Conservation (phyloP, 371 early-diverging fungal genomes). For the Mortierella sp. region DNA sequence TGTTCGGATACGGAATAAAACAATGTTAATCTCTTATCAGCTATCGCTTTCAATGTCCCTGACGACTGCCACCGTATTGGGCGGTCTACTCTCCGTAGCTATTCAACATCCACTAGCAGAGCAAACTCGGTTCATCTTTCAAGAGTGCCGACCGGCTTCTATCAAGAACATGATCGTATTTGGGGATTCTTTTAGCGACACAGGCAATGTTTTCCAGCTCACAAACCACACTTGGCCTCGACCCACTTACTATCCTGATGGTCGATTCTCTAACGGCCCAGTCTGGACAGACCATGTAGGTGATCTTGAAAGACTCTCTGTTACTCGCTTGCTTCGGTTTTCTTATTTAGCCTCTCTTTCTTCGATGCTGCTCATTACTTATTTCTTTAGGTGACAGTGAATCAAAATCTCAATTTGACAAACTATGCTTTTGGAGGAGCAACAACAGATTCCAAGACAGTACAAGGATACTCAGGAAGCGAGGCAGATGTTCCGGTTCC, state of each 20-base stretch:
- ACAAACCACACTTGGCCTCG: conserved; percentile 36
- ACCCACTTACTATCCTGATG: conserved; percentile 15
- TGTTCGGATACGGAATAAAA: no score
- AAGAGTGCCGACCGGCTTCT: conserved; percentile 10
- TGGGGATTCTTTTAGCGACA: conserved; percentile 54
- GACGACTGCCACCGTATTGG: neutral
- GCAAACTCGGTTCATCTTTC: conserved; percentile 15
- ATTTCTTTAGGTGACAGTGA: conserved; percentile 35
- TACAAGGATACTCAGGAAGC: conserved; percentile 40
- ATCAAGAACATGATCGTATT: conserved; percentile 37
- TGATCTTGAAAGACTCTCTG: neutral
- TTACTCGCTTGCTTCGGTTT: neutral
- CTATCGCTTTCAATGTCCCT: neutral
- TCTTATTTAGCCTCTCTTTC: no score
- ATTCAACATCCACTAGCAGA: neutral
- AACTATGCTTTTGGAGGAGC: conserved; percentile 59
- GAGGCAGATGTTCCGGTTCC: conserved; percentile 37
- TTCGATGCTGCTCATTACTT: no score
- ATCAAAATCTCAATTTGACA: conserved; percentile 12
- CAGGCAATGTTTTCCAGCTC: conserved; percentile 30
- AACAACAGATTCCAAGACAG: conserved; percentile 33
- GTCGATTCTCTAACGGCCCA: conserved; percentile 59
- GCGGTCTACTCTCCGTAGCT: neutral
- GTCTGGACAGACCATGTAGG: conserved; percentile 55
- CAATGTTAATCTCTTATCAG: neutral